Evolutionary conservation across 2,329 filamentous ascomycete genomes (phyloP).

Genomic region (Cladophialophora carrionii): DNA sequence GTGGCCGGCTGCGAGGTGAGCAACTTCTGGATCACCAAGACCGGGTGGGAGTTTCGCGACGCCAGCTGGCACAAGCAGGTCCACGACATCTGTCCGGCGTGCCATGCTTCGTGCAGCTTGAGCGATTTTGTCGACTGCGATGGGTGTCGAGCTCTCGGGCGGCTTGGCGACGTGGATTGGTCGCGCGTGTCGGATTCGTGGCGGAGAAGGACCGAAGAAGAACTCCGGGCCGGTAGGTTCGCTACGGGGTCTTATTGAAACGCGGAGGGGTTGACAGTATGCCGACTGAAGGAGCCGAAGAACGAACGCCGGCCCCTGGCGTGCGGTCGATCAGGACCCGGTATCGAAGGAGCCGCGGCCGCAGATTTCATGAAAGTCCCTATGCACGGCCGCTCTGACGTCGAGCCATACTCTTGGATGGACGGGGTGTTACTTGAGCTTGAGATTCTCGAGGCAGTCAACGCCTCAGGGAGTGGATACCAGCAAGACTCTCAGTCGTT

Average conservation of each 20-base stretch:
- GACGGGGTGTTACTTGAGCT: not conserved
- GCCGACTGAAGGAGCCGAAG: conserved; percentile 1
- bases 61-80: conserved; percentile 37
- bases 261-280: not conserved
- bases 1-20: conserved; percentile 32
- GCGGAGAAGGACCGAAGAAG: conserved; percentile 32
- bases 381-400: not conserved
- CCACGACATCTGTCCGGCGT: conserved; percentile 38
- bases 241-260: conserved; percentile 22
- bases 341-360: not conserved
- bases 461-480: not conserved
- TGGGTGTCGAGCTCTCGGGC: conserved; percentile 37
- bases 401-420: not conserved
- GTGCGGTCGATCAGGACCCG: not conserved
- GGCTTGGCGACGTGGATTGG: conserved; percentile 39
- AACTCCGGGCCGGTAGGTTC: conserved; percentile 30
- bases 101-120: conserved; percentile 35
- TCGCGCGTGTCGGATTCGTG: conserved; percentile 31
- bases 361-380: not conserved
- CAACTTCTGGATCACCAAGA: conserved; percentile 37
- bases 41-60: conserved; percentile 36
- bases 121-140: conserved; percentile 38
- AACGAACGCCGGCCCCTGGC: not conserved
- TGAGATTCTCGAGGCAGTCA: not conserved
- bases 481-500: too few species aligned